phyloP scores from a whole-genome alignment of 2,329 filamentous ascomycete genomes.

The Proliferodiscus dingleyae region DNA sequence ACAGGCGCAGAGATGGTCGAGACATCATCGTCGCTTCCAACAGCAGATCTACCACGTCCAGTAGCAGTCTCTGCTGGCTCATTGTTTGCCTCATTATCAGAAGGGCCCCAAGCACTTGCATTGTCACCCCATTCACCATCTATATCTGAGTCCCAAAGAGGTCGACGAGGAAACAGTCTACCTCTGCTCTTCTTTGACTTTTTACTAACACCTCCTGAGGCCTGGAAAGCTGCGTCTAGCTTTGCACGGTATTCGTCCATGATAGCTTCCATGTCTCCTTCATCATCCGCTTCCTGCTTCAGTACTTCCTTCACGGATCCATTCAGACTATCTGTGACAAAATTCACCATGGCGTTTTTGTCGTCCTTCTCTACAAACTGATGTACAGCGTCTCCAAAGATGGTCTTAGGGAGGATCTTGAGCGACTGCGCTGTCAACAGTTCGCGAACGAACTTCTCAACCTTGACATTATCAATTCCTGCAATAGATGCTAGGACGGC shows the following conservation, averaged over 20 bases:
- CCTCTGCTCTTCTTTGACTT: slow-evolving; percentile 39
- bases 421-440: slow-evolving; percentile 83
- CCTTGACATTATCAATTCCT: slow-evolving; percentile 71
- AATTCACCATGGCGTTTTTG: slow-evolving; percentile 82
- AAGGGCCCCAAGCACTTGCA: slow-evolving; percentile 56
- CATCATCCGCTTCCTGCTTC: slow-evolving; percentile 59
- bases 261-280: slow-evolving; percentile 64
- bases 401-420: slow-evolving; percentile 87
- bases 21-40: slow-evolving; percentile 51
- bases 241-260: slow-evolving; percentile 69
- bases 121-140: slow-evolving; percentile 84
- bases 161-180: slow-evolving; percentile 69
- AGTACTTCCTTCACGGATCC: slow-evolving; percentile 68
- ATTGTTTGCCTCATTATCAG: slow-evolving; percentile 37
- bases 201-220: slow-evolving; percentile 54
- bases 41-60: slow-evolving; percentile 31
- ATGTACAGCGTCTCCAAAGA: slow-evolving; percentile 86
- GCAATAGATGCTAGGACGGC: slow-evolving; percentile 55
- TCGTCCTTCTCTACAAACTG: slow-evolving; percentile 96
- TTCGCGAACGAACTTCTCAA: slow-evolving; percentile 83
- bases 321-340: slow-evolving; percentile 66
- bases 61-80: slow-evolving; percentile 37
- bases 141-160: slow-evolving; percentile 82
- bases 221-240: slow-evolving; percentile 63
- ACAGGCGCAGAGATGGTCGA: slow-evolving; percentile 29